phyloP scores from a whole-genome alignment of 148 eudicot species.

The Chenopodium quinoa region DNA sequence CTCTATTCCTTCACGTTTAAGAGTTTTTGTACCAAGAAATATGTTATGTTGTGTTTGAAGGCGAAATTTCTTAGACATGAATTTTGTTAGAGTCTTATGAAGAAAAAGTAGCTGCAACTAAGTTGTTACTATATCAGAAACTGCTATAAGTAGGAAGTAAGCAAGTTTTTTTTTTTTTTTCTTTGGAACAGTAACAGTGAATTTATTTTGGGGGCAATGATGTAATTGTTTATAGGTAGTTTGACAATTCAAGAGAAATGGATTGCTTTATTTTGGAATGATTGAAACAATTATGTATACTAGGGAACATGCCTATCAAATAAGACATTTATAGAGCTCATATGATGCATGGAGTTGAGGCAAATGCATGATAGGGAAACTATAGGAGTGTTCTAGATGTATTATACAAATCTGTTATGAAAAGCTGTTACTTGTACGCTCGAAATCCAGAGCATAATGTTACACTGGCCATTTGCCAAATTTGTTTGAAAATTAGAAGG shows the following conservation, averaged over 20 bases:
- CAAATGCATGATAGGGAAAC: neutral
- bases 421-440: neutral
- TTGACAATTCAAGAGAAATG: neutral
- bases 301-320: neutral
- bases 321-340: too few species aligned
- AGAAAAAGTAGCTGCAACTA: neutral
- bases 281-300: neutral
- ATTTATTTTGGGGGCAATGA: neutral
- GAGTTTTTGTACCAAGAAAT: neutral
- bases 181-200: neutral
- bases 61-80: neutral
- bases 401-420: neutral
- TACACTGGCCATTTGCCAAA: too few species aligned
- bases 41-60: neutral
- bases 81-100: neutral
- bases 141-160: too few species aligned
- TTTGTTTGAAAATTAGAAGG: too few species aligned
- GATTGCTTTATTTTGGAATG: neutral
- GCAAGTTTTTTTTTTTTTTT: neutral
- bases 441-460: too few species aligned
- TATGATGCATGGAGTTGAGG: too few species aligned
- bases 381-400: neutral
- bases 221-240: neutral
- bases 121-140: neutral
- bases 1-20: too few species aligned